Base-by-base conservation (phyloP, 2,329 filamentous ascomycete species). In the Simplicillium sp. region DNA sequence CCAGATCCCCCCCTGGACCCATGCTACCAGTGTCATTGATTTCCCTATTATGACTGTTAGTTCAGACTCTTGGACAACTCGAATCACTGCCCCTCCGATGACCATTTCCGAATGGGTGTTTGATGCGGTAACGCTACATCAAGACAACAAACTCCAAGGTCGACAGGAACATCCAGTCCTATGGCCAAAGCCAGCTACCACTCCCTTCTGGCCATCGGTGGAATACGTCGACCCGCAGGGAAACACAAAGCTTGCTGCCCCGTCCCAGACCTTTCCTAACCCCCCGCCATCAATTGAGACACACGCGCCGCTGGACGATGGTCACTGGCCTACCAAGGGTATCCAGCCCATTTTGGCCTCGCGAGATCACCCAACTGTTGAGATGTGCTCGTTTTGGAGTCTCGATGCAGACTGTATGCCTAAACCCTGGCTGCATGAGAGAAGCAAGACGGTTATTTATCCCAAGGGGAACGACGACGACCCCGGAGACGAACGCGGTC, bases 1-100 rank as follows among this genome's bases (percentile, higher is more conserved):
- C 39, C 48, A 49, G 42, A 39, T 59, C 2, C 58, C 56, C 4
- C 50, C 52, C 1, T 59, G 49, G 48, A 53, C 46, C 1, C 37
- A 48, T 2, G 50, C 53, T 3, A 60, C 54, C 4, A 54, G 45
- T 20, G 53, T 47, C 12, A 46, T 60, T 33, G 46, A 59, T 41
- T 59, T 53, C 42, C 57, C 58, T 2, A 37, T 53, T 8, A 43
- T 60, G 7, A 61, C 58, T 3, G 50, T 58, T 32, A 58, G 48
- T 46, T 3, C 43, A 7, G 57, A 45, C 5, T 44, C 50, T 9
- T 61, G 56, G 57, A 54, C 53, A 5, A 58, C 42, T 34, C 55
- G 49, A 11, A 54, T 60, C 20, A 60, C 54, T 8, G 18, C 39
- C 20, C 15, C 48, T 11, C 54, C 56, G 7, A n/a, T 58, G 6